Conservation (phyloP, 805 yeast species). For the Metschnikowia shivogae region DNA sequence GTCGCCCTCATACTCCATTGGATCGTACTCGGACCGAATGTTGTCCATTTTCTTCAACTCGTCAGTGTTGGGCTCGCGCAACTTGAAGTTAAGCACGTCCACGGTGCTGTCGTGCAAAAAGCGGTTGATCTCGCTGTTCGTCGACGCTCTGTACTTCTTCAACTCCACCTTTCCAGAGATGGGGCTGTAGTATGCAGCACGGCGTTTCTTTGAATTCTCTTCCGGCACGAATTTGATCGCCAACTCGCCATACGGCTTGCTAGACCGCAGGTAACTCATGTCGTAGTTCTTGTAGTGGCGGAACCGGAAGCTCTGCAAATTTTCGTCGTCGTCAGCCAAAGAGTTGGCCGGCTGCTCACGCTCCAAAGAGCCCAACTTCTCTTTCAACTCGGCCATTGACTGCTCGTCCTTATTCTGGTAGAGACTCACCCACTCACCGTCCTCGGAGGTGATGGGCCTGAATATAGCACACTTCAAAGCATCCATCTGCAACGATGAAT, state of each 20-base stretch:
- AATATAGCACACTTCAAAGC: constrained; percentile 58
- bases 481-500: constrained; percentile 31
- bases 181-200: constrained; percentile 72
- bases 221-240: constrained; percentile 55
- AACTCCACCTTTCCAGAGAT: constrained; percentile 72
- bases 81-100: constrained; percentile 56
- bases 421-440: constrained; percentile 72
- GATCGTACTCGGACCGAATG: constrained; percentile 66
- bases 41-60: constrained; percentile 68
- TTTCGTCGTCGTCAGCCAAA: constrained; percentile 43
- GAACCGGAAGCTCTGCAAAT: constrained; percentile 46
- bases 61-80: constrained; percentile 69
- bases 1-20: constrained; percentile 68
- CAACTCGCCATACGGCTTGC: constrained; percentile 56
- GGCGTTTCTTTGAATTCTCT: constrained; percentile 35
- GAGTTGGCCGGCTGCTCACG: constrained; percentile 40
- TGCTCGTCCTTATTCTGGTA: constrained; percentile 29
- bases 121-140: constrained; percentile 49
- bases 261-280: constrained; percentile 49
- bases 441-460: constrained; percentile 66
- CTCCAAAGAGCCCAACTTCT: constrained; percentile 35
- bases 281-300: constrained; percentile 77
- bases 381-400: constrained; percentile 23
- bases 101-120: constrained; percentile 53
- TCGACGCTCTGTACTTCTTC: constrained; percentile 76